A percentile compares a stretch with the other conserved stretches of the same genome.
Conservation (phyloP, 768 basidiomycete species). For the Kwoniella sp. region DNA sequence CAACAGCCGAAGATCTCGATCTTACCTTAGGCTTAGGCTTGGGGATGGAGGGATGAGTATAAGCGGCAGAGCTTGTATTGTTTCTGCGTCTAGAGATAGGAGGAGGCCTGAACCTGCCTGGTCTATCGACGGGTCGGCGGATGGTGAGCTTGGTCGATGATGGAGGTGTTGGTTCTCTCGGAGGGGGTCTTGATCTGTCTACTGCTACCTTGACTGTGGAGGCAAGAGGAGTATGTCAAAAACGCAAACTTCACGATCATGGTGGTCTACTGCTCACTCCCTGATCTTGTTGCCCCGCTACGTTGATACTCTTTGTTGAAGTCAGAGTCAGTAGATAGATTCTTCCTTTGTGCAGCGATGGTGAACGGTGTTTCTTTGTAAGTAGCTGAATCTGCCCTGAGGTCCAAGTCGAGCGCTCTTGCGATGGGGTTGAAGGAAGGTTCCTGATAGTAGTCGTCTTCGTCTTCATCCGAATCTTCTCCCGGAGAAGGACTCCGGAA, state of each 20-base stretch:
- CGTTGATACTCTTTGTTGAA: neutral
- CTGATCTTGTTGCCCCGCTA: neutral
- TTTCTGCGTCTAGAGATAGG: neutral
- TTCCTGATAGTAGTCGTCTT: neutral
- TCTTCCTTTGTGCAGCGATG: constrained; percentile 16
- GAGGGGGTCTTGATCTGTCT: neutral
- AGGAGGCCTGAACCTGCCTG: neutral
- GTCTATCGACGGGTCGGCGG: neutral
- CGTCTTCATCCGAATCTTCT: constrained; percentile 5
- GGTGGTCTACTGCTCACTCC: neutral
- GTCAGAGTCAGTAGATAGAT: neutral
- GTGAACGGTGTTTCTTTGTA: constrained; percentile 31
- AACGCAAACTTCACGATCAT: too few species aligned
- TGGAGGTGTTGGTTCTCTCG: neutral
- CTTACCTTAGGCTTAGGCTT: neutral
- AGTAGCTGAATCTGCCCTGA: constrained; percentile 14
- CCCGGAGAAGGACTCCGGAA: constrained; percentile 17
- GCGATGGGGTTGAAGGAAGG: constrained; percentile 3
- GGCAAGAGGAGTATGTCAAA: neutral
- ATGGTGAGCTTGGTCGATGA: neutral
- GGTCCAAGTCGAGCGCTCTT: constrained; percentile 18
- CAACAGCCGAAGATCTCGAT: neutral
- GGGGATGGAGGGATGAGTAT: neutral
- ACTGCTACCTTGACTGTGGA: constrained; percentile 1
- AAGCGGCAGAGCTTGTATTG: neutral